Evolutionary conservation across 2,329 filamentous ascomycete genomes (phyloP).

Genomic region (Nigrospora oryzae): DNA sequence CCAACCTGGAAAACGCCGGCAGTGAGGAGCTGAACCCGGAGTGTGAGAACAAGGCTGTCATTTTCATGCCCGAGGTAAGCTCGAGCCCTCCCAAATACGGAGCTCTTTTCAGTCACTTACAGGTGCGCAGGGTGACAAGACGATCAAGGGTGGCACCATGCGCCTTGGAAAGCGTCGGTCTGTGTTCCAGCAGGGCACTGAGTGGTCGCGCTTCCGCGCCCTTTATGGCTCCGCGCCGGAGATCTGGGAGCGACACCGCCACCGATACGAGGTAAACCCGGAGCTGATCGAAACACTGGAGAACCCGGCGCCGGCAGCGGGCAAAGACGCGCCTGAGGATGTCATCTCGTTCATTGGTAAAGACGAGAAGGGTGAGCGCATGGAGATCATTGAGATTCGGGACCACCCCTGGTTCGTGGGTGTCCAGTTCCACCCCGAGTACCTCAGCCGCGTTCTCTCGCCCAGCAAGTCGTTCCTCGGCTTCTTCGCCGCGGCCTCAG

Average conservation of each 20-base stretch:
- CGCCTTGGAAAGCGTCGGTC: conserved; percentile 68
- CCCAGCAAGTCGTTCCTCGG: conserved; percentile 74
- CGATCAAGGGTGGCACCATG: conserved; percentile 79
- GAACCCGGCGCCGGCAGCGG: conserved; percentile 24
- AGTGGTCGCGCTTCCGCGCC: conserved; percentile 70
- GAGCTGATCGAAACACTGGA: conserved; percentile 62
- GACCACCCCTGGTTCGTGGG: conserved; percentile 78
- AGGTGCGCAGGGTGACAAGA: conserved; percentile 16
- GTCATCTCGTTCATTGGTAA: conserved; percentile 73
- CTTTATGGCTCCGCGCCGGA: conserved; percentile 56
- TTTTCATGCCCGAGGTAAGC: conserved; percentile 81
- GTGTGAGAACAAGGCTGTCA: conserved; percentile 62
- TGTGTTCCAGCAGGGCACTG: conserved; percentile 64
- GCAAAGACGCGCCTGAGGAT: not conserved
- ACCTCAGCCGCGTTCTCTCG: conserved; percentile 64
- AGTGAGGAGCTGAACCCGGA: conserved; percentile 47
- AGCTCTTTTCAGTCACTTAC: not conserved
- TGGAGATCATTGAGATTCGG: conserved; percentile 77
- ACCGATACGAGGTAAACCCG: conserved; percentile 88
- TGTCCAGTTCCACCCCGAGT: conserved; percentile 87
- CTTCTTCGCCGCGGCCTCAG: conserved; percentile 71
- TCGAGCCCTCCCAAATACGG: conserved; percentile 34
- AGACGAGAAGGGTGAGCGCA: conserved; percentile 67
- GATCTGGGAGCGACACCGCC: conserved; percentile 71
- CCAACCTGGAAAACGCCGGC: conserved; percentile 48